A percentile compares a stretch with the other conserved stretches of the same genome.
phyloP scores from a whole-genome alignment of 1,284 basidiomycete genomes.

The Wallemia ichthyophaga region DNA sequence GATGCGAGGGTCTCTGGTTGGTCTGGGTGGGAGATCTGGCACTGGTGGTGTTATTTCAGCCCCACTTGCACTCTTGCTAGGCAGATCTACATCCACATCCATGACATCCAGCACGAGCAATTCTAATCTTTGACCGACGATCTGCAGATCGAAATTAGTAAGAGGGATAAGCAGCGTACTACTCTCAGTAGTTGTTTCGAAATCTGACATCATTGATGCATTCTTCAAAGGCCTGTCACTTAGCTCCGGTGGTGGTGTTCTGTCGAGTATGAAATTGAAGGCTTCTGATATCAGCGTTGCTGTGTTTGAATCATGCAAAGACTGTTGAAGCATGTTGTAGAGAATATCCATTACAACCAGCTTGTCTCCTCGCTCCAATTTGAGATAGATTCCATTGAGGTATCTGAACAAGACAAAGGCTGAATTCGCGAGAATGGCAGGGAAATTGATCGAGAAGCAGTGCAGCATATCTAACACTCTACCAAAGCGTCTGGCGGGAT shows the following conservation, averaged over 20 bases:
- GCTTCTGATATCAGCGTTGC: background rate
- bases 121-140: background rate
- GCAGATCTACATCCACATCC: background rate
- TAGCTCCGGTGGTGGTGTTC: background rate
- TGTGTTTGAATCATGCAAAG: background rate
- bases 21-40: background rate
- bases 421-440: background rate
- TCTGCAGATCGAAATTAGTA: background rate
- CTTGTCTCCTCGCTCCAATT: background rate
- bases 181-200: background rate
- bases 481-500: background rate
- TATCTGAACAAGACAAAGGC: background rate
- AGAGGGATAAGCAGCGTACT: background rate
- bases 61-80: background rate
- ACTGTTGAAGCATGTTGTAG: background rate
- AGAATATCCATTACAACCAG: background rate
- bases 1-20: background rate
- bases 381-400: background rate
- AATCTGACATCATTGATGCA: background rate
- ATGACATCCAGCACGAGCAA: background rate
- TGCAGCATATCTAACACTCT: background rate
- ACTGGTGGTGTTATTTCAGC: background rate
- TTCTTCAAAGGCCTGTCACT: background rate
- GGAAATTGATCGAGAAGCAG: background rate
- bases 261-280: background rate